Base-by-base conservation (phyloP, 2,329 filamentous ascomycete species). In the Hymenoscyphus albidus region DNA sequence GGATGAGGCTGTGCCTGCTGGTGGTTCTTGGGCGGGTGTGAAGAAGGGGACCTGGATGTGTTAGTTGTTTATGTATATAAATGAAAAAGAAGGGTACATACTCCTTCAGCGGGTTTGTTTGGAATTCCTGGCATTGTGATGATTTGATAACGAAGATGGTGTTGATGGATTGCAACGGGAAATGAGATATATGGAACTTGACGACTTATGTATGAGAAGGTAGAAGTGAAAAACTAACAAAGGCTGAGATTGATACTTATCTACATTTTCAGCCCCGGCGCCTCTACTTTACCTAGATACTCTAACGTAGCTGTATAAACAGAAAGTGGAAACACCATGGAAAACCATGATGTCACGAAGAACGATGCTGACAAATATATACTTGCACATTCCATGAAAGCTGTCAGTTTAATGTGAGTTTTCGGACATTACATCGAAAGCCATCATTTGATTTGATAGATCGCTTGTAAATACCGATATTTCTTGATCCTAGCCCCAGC, bases 11-110 rank as follows among this genome's bases (percentile, higher is more conserved):
- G 79, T 79, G 2, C 82, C 82, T 0, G 79, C 70, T 0, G 79
- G 76, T 3, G 80, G 80, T 5, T 73, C 69, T 68, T 84, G 82
- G 13, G 74, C 77, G 1, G 82, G 81, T 0, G 81, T 82, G 73
- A 78, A 84, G 71, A 79, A 83, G 32, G 72, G 64, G 38, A 73
- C 64, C 72, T 74, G 22, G 38, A 18, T n/a, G n/a, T 42, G 2
- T 57, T 57, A 39, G 59, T 68, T 62, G 63, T 57, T 32, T 22
- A 1, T 12, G 27, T 16, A 59, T 18, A 59, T 39, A 18, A 27
- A 54, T 14, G 12, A 44, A 58, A 18, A 39, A 40, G 18, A 58
- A n/a, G 57, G 55, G 13, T 9, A 62, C 67, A 54, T 68, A 71
- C 70, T 4, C 72, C 72, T 66, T 62, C 56, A 18, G 71, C 71